A percentile compares a stretch with the other conserved stretches of the same genome.
Conservation (phyloP, 371 early-diverging fungal species). For the Apophysomyces variabilis region DNA sequence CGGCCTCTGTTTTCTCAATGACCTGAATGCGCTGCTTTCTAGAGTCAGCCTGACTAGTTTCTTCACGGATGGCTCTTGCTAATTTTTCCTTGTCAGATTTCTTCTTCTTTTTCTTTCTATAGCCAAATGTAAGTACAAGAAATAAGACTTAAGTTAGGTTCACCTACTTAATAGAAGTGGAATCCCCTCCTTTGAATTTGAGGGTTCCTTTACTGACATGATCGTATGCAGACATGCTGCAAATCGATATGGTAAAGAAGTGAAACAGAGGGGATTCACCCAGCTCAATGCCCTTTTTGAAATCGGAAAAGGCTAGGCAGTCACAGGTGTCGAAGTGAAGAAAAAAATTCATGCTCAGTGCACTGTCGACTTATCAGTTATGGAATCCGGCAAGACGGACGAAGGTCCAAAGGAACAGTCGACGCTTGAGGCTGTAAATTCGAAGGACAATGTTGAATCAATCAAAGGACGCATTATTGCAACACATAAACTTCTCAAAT, state of each 20-base stretch:
- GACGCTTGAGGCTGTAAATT: slow-evolving; percentile 8
- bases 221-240: slow-evolving; percentile 56
- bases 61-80: slow-evolving; percentile 44
- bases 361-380: background rate
- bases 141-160: background rate
- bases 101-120: slow-evolving; percentile 59
- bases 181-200: slow-evolving; percentile 63
- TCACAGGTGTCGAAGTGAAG: too few relatives aligned
- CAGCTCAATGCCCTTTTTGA: too few relatives aligned
- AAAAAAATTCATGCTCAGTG: too few relatives aligned
- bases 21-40: slow-evolving; percentile 26
- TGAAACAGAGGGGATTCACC: slow-evolving; percentile 1
- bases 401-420: background rate
- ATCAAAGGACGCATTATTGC: slow-evolving; percentile 18
- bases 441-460: slow-evolving; percentile 9
- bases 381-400: background rate
- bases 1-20: slow-evolving; percentile 65
- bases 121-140: background rate
- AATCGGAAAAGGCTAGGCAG: too few relatives aligned
- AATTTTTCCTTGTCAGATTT: slow-evolving; percentile 55
- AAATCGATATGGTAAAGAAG: background rate
- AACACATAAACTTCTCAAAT: slow-evolving; percentile 4
- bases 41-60: slow-evolving; percentile 23
- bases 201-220: slow-evolving; percentile 60
- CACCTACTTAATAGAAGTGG: slow-evolving; percentile 54